Evolutionary conservation across 768 basidiomycete genomes (phyloP).

Genomic region (Amylocystis lapponica): DNA sequence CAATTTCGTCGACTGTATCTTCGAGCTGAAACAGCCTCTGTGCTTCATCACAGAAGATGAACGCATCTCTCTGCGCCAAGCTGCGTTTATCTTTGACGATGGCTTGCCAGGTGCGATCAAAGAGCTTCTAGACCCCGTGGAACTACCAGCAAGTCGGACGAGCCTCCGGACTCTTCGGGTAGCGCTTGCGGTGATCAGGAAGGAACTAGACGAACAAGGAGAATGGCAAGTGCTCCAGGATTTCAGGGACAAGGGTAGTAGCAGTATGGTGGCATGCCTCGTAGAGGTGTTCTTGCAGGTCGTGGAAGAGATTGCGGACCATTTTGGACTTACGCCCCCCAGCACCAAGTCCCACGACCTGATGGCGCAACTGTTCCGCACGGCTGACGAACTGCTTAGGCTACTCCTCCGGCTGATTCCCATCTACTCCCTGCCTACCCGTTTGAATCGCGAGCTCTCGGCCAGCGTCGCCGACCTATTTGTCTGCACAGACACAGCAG

Average conservation of each 20-base stretch:
- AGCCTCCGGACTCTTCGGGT: slow-evolving; percentile 58
- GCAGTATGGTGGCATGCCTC: slow-evolving; percentile 53
- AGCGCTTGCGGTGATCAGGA: slow-evolving; percentile 50
- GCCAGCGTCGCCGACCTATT: slow-evolving; percentile 48
- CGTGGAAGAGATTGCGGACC: slow-evolving; percentile 44
- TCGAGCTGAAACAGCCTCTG: slow-evolving; percentile 53
- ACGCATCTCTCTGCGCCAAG: slow-evolving; percentile 49
- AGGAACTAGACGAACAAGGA: slow-evolving; percentile 43
- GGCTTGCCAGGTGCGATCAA: slow-evolving; percentile 60
- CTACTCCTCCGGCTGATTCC: slow-evolving; percentile 44
- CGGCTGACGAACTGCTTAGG: slow-evolving; percentile 46
- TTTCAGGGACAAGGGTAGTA: slow-evolving; percentile 55
- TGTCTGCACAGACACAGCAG: slow-evolving; percentile 44
- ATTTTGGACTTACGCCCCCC: slow-evolving; percentile 41
- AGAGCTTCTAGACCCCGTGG: slow-evolving; percentile 46
- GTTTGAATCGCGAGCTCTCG: slow-evolving; percentile 40
- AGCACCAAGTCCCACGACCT: slow-evolving; percentile 34
- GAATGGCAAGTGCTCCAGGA: slow-evolving; percentile 51
- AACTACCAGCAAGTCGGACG: slow-evolving; percentile 44
- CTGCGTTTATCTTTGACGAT: slow-evolving; percentile 64
- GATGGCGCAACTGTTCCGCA: slow-evolving; percentile 49
- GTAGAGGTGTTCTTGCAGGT: slow-evolving; percentile 46
- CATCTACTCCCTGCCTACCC: slow-evolving; percentile 44
- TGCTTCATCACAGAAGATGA: slow-evolving; percentile 59
- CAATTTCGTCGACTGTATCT: slow-evolving; percentile 53